Base-by-base conservation (phyloP, 441 rosid genomes). In the Adansonia rubrostipa region DNA sequence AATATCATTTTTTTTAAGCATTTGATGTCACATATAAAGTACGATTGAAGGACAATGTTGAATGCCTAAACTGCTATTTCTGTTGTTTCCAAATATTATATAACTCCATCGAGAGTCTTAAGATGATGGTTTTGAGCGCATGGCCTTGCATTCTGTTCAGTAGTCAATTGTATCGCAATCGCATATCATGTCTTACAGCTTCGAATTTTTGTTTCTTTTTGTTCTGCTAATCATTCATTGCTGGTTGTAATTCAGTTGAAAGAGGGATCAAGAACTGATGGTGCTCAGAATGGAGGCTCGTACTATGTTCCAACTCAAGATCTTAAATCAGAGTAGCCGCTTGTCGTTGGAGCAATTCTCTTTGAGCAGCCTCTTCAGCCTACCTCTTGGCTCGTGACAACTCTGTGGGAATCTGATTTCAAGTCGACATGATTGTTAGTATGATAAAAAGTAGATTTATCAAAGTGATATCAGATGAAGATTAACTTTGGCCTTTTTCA, bases 271-370 rank as follows among this genome's bases (percentile, higher is more conserved):
- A 33, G 36, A 33, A 33, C 4, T 33, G 4, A 33, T 11, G 83
- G 56, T 14, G 77, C 68, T 36, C 85, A 75, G 78, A 83, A 88
- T 14, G 88, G 88, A 78, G 80, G 80, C 40, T 73, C 75, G 0
- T 80, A 54, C 63, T 22, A 63, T 14, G 19, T 5, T 48, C 68
- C 68, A 15, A 20, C 50, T 2, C 76, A 53, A 76, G 85, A 85
- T 74, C 77, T 72, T 40, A 89, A 89, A 75, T 82, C 81, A 14
- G 87, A 86, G 51, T 89, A 89, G 84, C 57, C 2, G 64, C 36
- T 33, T 42, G 45, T 45, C 60, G 9, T 68, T 60, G 13, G 17
- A 71, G 47, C n/a, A 47, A 57, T 47, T 62, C 17, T 17, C 36
- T 28, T 33, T 33, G 36, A 33, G 36, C 36, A 33, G 36, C 36